A percentile compares a stretch with the other conserved stretches of the same genome.
Evolutionary conservation across 2,329 filamentous ascomycete species (phyloP).

Genomic region (Geoglossum cookeanum): DNA sequence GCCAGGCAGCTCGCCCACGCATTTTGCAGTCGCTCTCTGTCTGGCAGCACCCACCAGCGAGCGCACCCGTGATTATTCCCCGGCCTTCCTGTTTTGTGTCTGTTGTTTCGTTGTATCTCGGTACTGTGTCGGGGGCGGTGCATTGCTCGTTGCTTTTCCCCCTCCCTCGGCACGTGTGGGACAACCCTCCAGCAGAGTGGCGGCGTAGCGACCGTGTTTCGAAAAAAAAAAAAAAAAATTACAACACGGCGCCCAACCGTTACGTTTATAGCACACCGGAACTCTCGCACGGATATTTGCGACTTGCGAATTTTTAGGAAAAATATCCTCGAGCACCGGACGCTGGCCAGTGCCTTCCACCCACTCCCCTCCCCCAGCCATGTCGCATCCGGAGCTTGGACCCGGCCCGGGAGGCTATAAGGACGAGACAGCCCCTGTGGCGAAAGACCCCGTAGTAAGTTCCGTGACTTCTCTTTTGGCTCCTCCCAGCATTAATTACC

Average conservation of each 20-base stretch:
- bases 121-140: not conserved
- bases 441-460: slow-evolving; percentile 1
- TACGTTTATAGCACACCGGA: not conserved
- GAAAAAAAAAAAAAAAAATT: not conserved
- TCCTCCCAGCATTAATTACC: not conserved
- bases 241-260: not conserved
- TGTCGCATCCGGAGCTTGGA: not conserved
- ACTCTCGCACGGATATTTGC: not conserved
- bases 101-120: not conserved
- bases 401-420: not conserved
- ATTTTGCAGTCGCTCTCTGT: not conserved
- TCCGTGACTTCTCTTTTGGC: not conserved
- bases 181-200: not conserved
- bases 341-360: not conserved
- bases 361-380: not conserved
- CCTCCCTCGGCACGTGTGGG: not conserved
- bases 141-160: not conserved
- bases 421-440: slow-evolving; percentile 1
- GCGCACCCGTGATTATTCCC: not conserved
- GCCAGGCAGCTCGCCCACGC: not conserved
- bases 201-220: not conserved
- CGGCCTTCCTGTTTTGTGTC: not conserved
- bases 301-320: not conserved
- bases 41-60: not conserved
- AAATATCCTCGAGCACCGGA: not conserved